A percentile compares a stretch with the other conserved stretches of the same genome.
phyloP scores from a whole-genome alignment of 169 alveolate genomes.

The Plasmodium blacklocki region DNA sequence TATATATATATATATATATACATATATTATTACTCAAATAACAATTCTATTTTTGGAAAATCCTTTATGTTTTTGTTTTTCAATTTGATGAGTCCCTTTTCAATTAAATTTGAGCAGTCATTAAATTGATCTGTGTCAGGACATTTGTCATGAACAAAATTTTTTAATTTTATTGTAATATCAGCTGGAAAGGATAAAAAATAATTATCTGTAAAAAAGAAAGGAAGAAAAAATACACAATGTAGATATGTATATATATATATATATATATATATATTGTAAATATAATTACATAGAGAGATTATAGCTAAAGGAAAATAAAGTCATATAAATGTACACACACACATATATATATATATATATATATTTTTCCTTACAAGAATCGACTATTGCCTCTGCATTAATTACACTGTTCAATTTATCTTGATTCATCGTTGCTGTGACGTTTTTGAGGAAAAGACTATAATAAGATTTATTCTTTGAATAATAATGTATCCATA shows the following conservation, averaged over 20 bases:
- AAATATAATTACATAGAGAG: not conserved
- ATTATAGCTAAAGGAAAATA: no score
- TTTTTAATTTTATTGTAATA: constrained; percentile 24
- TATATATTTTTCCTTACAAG: constrained; percentile 16
- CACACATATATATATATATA: not conserved
- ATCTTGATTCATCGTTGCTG: not conserved
- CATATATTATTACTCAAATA: constrained; percentile 12
- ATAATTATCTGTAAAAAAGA: constrained; percentile 27
- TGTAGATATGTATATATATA: not conserved
- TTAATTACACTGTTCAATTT: not conserved
- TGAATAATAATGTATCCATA: constrained; percentile 19
- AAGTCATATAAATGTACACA: no score
- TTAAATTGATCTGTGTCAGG: not conserved
- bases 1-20: not conserved
- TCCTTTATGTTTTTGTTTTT: not conserved
- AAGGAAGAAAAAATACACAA: not conserved
- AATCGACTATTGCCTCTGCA: constrained; percentile 22
- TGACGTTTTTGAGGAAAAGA: constrained; percentile 9
- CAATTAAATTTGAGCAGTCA: constrained; percentile 25
- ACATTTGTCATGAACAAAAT: constrained; percentile 9
- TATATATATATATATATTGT: not conserved
- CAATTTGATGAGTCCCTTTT: constrained; percentile 11
- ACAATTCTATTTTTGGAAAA: constrained; percentile 31
- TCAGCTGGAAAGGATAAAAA: constrained; percentile 47
- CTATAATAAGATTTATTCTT: constrained; percentile 1